Conservation (phyloP, 1,284 basidiomycete species). For the Cystobasidium pallidum region DNA sequence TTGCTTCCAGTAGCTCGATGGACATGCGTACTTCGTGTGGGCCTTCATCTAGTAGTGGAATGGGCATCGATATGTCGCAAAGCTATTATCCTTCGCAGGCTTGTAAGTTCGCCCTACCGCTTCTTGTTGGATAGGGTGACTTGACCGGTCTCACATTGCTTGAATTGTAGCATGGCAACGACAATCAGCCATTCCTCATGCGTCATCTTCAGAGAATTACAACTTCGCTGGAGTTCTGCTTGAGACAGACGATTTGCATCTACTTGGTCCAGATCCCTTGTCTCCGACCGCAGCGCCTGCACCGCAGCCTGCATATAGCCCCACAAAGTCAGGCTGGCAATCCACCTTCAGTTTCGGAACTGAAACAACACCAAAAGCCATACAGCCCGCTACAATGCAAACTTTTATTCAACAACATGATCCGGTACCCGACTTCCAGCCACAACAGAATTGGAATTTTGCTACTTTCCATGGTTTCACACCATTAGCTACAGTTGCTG, state of each 20-base stretch:
- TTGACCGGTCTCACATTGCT: neutral
- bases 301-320: neutral
- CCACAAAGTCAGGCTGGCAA: constrained; percentile 27
- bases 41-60: neutral
- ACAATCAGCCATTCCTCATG: neutral
- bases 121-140: neutral
- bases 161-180: neutral
- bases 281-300: constrained; percentile 5
- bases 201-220: constrained; percentile 29
- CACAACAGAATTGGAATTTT: constrained; percentile 33
- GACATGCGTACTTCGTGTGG: neutral
- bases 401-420: neutral
- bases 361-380: constrained; percentile 4
- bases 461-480: constrained; percentile 41
- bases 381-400: constrained; percentile 21
- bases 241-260: constrained; percentile 35
- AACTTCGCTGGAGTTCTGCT: constrained; percentile 41
- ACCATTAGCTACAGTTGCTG: constrained; percentile 5
- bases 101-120: neutral
- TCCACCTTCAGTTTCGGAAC: constrained; percentile 25
- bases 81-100: constrained; percentile 12
- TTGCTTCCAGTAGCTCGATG: neutral
- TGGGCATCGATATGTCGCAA: neutral
- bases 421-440: constrained; percentile 2
- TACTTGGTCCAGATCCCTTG: constrained; percentile 40